Base-by-base conservation (phyloP, 805 yeast species). In the Candida argentea region DNA sequence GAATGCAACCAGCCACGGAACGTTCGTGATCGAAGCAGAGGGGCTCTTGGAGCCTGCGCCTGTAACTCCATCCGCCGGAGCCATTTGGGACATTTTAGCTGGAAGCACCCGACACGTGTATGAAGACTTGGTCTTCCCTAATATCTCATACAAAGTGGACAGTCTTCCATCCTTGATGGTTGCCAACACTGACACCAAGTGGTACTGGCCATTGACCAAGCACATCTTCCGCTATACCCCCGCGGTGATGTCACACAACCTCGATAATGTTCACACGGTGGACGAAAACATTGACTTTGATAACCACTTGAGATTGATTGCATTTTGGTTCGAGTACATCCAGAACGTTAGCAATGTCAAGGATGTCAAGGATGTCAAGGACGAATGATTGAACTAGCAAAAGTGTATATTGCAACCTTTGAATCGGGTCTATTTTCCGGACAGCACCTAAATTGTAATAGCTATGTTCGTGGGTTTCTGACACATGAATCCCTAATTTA, bases 81-180 rank as follows among this genome's bases (percentile, higher is more conserved):
- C 29, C 3, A 33, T 40, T 7, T 46, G 48, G 50, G 19, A 32
- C 15, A 40, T 56, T 17, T 62, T 80, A 31, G 67, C 79, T 0
- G 89, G 89, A 8, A 64, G 77, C 11, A 57, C 76, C 20, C 67
- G 76, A 36, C 67, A 71, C 33, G 65, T 80, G 26, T 71, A 70
- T 43, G 83, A 77, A 47, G 76, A 76, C 22, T 45, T 65, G 33
- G 60, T 61, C 4, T 57, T 58, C 37, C 45, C 55, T 4, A 48
- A 50, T n/a, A 27, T 40, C 26, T 35, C 33, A n/a, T 43, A 47
- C 17, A 57, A 58, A 2, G 30, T 59, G 15, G 41, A 57, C n/a
- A 39, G 50, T 15, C 50, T 76, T 0, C 76, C 80, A 11, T 57
- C 61, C 11, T 44, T 72, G 14, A 62, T 67, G 55, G 56, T 76